These are phyloP conservation scores for Exserohilum rostratum DNA, from an alignment of 2,329 filamentous ascomycete genomes.

Conservation along the genomic window DNA sequence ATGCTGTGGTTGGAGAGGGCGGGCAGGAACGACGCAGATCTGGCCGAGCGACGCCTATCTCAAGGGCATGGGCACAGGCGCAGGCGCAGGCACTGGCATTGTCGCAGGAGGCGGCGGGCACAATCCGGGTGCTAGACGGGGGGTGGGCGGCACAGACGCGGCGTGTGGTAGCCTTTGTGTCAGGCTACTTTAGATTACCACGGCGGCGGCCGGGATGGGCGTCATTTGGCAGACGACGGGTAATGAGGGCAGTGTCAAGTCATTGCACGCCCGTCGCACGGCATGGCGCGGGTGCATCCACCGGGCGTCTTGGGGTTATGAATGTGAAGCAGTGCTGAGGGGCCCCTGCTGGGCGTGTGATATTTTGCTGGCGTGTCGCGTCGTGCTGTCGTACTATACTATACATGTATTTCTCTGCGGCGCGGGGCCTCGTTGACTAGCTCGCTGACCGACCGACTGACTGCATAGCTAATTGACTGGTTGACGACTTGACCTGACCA, in stretches of 20 bases:
- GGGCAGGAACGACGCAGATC: conserved; percentile 11
- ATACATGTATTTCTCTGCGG: too few species aligned
- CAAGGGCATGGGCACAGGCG: not conserved
- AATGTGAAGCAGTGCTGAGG: too few species aligned
- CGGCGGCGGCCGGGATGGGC: conserved; percentile 7
- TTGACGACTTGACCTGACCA: too few species aligned
- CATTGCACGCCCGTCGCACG: too few species aligned
- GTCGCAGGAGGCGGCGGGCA: conserved; percentile 20
- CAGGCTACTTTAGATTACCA: conserved; percentile 24
- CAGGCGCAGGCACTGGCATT: not conserved
- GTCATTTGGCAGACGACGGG: conserved; percentile 12
- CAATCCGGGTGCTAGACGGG: conserved; percentile 13
- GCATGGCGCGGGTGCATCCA: not conserved
- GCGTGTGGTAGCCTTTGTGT: conserved; percentile 31
- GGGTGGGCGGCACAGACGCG: conserved; percentile 19
- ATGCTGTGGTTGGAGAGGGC: not conserved
- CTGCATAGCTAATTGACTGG: too few species aligned
- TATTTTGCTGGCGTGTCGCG: too few species aligned
- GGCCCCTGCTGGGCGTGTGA: too few species aligned
- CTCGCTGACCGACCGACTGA: too few species aligned
- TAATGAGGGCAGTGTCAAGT: conserved; percentile 1
- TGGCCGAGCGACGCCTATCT: conserved; percentile 22
- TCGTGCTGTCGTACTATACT: too few species aligned
- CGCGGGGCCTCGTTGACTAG: too few species aligned
- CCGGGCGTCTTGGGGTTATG: not conserved